phyloP scores from a whole-genome alignment of 345 rosid genomes.

The Gossypium longicalyx region DNA sequence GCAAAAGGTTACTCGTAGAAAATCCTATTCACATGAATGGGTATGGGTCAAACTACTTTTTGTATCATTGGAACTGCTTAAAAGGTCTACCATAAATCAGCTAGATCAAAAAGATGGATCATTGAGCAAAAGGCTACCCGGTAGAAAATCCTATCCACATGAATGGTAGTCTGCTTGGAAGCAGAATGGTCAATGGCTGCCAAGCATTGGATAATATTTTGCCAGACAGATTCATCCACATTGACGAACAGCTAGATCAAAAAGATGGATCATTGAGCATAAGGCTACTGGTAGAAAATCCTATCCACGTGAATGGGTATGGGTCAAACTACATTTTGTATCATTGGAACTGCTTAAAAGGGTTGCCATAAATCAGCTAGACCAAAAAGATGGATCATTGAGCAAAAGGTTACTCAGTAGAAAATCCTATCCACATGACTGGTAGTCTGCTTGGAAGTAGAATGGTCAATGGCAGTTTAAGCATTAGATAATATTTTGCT shows the following conservation, averaged over 20 bases:
- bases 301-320: not conserved
- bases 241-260: not conserved
- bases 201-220: not conserved
- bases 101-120: not conserved
- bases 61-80: not conserved
- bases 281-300: not conserved
- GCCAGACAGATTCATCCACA: not conserved
- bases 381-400: not conserved
- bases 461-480: not conserved
- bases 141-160: not conserved
- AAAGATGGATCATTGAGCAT: not conserved
- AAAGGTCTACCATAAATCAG: not conserved
- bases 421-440: not conserved
- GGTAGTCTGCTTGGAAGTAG: not conserved
- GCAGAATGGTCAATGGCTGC: not conserved
- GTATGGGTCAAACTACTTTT: not conserved
- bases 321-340: not conserved
- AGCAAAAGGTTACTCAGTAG: not conserved
- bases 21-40: not conserved
- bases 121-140: not conserved
- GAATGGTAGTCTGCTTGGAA: not conserved
- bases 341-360: not conserved
- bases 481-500: not conserved
- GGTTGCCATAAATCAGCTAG: not conserved
- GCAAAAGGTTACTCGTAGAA: not conserved